Evolutionary conservation across 2,329 filamentous ascomycete genomes (phyloP).

Genomic region (Arthrocladium fulminans): DNA sequence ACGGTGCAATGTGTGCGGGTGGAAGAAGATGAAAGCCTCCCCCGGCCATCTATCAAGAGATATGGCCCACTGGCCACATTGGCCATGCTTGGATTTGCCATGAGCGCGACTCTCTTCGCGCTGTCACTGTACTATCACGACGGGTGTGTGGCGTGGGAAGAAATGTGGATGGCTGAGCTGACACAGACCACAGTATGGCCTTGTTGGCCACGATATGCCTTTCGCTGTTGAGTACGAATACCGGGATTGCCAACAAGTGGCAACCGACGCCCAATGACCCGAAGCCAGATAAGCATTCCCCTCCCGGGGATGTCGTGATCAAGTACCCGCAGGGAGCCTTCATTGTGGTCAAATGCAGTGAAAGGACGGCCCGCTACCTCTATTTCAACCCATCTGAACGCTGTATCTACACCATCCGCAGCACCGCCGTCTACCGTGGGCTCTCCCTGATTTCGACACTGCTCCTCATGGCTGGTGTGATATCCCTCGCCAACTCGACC

Average conservation of each 20-base stretch:
- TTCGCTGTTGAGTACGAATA: slow-evolving; percentile 41
- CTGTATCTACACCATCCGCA: slow-evolving; percentile 38
- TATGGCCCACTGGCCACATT: slow-evolving; percentile 39
- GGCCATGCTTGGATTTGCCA: slow-evolving; percentile 36
- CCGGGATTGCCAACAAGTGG: slow-evolving; percentile 45
- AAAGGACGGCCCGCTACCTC: slow-evolving; percentile 42
- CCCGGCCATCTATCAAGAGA: slow-evolving; percentile 35
- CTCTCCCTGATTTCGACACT: slow-evolving; percentile 43
- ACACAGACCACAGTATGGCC: too few relatives aligned
- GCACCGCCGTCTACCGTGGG: slow-evolving; percentile 35
- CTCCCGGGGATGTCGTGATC: slow-evolving; percentile 40
- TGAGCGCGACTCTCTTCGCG: slow-evolving; percentile 36
- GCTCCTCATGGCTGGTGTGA: slow-evolving; percentile 46
- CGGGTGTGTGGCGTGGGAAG: too few relatives aligned
- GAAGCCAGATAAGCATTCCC: slow-evolving; percentile 26
- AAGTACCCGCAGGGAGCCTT: slow-evolving; percentile 44
- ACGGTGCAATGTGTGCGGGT: slow-evolving; percentile 36
- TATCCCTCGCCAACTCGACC: slow-evolving; percentile 42
- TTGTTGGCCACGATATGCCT: slow-evolving; percentile 40
- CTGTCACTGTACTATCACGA: slow-evolving; percentile 39
- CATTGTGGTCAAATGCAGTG: slow-evolving; percentile 41
- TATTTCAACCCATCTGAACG: slow-evolving; percentile 43
- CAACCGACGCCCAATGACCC: slow-evolving; percentile 34
- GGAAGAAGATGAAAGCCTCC: slow-evolving; percentile 24
- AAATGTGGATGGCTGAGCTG: too few relatives aligned